Base-by-base conservation (phyloP, 176 grass and related monocot species). In the Neostapfia colusana region DNA sequence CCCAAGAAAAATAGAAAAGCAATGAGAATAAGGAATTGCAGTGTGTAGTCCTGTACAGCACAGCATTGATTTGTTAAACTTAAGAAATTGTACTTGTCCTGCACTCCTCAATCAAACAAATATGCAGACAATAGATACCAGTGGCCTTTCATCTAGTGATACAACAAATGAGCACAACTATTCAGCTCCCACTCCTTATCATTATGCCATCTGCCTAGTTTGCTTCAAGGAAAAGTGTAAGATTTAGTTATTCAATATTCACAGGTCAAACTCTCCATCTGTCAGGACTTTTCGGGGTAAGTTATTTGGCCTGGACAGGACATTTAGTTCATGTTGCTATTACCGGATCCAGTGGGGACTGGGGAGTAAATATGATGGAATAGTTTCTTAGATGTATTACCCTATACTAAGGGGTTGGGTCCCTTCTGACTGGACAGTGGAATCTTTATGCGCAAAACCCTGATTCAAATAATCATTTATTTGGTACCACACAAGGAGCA, bases 311-410 rank as follows among this genome's bases (percentile, higher is more conserved):
- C 10, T 48, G 24, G 68, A 35, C 1, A 51, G 1, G 6, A 51
- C 68, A 70, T 70, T 51, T 50, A 70, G 43, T 35, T 51, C 44
- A 53, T 71, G 69, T 36, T 10, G 45, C 17, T 71, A 53, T 71
- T 53, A 26, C 8, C 0, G 3, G 8, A 53, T 71, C 46, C 4
- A 10, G 0, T n/a, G n/a, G n/a, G n/a, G n/a, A n/a, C n/a, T n/a
- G 26, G 45, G 45, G 45, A 71, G 63, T 65, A 67, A 2, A 5
- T 26, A 45, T 0, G 10, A 16, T 45, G 40, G 40, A 45, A 68
- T 68, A 68, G 26, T 68, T 68, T 13, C 20, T 43, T 67, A 43
- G 3, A 67, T 67, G 64, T 43, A 67, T 67, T 67, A 67, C n/a
- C 64, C 64, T 67, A 43, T 67, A 0, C 38, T 18, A 8, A 67